Evolutionary conservation across 2,329 filamentous ascomycete species (phyloP).

Genomic region (Colletotrichum incanum): DNA sequence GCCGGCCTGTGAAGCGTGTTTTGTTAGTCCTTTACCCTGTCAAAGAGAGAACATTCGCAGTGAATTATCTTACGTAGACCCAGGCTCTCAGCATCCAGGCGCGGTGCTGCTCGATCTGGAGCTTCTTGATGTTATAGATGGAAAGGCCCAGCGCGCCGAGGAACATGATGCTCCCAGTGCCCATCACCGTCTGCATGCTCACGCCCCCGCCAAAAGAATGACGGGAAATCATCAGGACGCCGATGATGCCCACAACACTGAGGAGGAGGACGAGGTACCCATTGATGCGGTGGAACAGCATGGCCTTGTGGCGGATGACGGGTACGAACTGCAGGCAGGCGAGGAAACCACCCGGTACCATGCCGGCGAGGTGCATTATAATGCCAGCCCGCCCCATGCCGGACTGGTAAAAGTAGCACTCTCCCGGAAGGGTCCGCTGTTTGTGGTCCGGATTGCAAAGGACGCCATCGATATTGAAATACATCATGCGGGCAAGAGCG

Average conservation of each 20-base stretch:
- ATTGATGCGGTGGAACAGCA: slow-evolving; percentile 72
- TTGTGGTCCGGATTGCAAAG: slow-evolving; percentile 51
- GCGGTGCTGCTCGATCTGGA: slow-evolving; percentile 76
- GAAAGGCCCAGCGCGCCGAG: slow-evolving; percentile 61
- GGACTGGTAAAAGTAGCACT: slow-evolving; percentile 56
- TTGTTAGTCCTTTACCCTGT: slow-evolving; percentile 1
- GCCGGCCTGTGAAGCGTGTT: slow-evolving; percentile 52
- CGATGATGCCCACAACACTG: slow-evolving; percentile 60
- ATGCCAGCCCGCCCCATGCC: slow-evolving; percentile 57
- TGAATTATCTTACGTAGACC: slow-evolving; percentile 57
- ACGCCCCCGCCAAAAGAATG: slow-evolving; percentile 69
- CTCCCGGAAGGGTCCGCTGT: slow-evolving; percentile 50
- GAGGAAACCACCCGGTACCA: slow-evolving; percentile 63
- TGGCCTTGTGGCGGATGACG: slow-evolving; percentile 60
- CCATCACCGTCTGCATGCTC: slow-evolving; percentile 62
- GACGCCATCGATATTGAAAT: slow-evolving; percentile 60
- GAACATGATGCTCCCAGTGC: slow-evolving; percentile 62
- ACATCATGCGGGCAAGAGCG: slow-evolving; percentile 62
- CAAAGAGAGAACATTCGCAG: neutral
- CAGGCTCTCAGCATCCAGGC: slow-evolving; percentile 75
- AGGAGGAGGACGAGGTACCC: slow-evolving; percentile 71
- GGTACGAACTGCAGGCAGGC: slow-evolving; percentile 66
- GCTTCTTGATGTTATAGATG: slow-evolving; percentile 69
- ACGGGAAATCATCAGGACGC: slow-evolving; percentile 68
- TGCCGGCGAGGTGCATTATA: slow-evolving; percentile 60